Conservation (phyloP, 805 yeast genomes). For the Jamesozyma piceae region DNA sequence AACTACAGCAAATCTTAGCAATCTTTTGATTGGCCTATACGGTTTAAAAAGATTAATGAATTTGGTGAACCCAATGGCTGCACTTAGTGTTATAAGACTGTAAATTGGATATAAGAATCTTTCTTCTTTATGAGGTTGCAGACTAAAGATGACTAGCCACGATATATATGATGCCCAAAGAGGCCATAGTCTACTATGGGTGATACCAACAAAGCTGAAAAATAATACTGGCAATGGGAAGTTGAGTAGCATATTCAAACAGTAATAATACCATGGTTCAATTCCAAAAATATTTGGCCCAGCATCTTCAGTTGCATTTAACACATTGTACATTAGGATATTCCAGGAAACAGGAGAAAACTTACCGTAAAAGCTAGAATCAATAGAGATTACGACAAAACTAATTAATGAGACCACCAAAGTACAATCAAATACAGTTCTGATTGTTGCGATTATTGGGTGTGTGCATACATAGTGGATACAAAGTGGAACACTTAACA, state of each 20-base stretch:
- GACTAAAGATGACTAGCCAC: slow-evolving; percentile 59
- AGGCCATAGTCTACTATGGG: slow-evolving; percentile 24
- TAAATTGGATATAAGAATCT: slow-evolving; percentile 82
- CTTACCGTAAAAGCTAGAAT: slow-evolving; percentile 53
- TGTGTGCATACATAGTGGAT: slow-evolving; percentile 29
- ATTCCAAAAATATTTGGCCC: slow-evolving; percentile 90
- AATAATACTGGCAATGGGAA: slow-evolving; percentile 42
- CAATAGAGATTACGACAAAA: slow-evolving; percentile 32
- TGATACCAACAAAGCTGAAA: slow-evolving; percentile 24
- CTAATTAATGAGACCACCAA: slow-evolving; percentile 15
- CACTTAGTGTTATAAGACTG: slow-evolving; percentile 54
- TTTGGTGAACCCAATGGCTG: slow-evolving; percentile 40
- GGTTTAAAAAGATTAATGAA: slow-evolving; percentile 9
- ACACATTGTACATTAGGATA: slow-evolving; percentile 74
- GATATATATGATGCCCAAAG: slow-evolving; percentile 43
- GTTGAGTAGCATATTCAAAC: slow-evolving; percentile 59
- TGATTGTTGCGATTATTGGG: slow-evolving; percentile 19
- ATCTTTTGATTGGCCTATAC: slow-evolving; percentile 4
- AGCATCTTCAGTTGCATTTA: slow-evolving; percentile 48
- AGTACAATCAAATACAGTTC: slow-evolving; percentile 22
- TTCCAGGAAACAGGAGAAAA: slow-evolving; percentile 67
- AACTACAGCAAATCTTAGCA: slow-evolving; percentile 13
- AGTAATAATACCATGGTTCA: slow-evolving; percentile 69
- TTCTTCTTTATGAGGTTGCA: slow-evolving; percentile 90
- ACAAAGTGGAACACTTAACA: slow-evolving; percentile 53